Percentiles rank a stretch among this genome's conserved stretches.
Evolutionary conservation across 371 early-diverging fungal species (phyloP).

Genomic region (Zancudomyces culisetae): DNA sequence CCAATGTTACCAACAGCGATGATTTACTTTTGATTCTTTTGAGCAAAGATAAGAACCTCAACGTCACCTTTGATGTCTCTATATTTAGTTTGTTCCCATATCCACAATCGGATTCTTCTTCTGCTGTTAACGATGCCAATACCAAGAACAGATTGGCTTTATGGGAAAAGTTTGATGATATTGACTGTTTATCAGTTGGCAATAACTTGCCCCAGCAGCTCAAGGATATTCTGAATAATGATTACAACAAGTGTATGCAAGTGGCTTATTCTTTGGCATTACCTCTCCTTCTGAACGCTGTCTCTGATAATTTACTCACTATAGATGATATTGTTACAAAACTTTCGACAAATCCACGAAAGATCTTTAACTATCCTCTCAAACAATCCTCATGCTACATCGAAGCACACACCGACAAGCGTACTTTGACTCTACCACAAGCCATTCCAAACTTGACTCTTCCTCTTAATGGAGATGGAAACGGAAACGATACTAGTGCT

Average conservation of each 20-base stretch:
- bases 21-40: conserved; percentile 68
- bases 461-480: too few species aligned
- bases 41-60: conserved; percentile 73
- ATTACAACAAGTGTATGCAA: conserved; percentile 5
- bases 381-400: conserved; percentile 78
- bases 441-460: not conserved
- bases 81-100: conserved; percentile 59
- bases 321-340: conserved; percentile 53
- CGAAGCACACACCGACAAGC: conserved; percentile 55
- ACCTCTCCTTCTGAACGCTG: conserved; percentile 66
- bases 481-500: too few species aligned
- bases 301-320: conserved; percentile 55
- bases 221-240: conserved; percentile 23
- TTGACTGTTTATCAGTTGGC: conserved; percentile 87
- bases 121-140: conserved; percentile 3
- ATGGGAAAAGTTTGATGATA: conserved; percentile 55
- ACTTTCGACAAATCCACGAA: conserved; percentile 62
- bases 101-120: not conserved
- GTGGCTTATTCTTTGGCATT: conserved; percentile 52
- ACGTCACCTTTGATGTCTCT: conserved; percentile 79
- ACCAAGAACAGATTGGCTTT: conserved; percentile 39
- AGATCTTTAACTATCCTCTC: conserved; percentile 69
- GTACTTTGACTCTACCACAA: conserved; percentile 11
- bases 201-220: conserved; percentile 32
- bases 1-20: conserved; percentile 51